Evolutionary conservation across 768 basidiomycete species (phyloP).

Genomic region (Tulasnella sp.): DNA sequence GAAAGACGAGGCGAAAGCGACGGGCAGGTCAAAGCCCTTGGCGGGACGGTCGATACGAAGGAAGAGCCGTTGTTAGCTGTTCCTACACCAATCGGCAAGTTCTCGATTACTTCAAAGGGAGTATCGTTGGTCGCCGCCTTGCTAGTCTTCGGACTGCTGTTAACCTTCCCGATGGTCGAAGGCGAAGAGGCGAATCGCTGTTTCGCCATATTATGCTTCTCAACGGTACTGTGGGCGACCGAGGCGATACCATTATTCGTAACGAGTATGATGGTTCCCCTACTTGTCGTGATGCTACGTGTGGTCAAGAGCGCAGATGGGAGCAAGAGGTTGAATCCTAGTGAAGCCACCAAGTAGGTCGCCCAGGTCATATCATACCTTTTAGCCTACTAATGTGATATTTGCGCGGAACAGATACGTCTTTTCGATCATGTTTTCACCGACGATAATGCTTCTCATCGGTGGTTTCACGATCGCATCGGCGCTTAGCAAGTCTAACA

Average conservation of each 20-base stretch:
- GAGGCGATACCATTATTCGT: conserved; percentile 98
- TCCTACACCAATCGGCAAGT: conserved; percentile 64
- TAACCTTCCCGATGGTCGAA: conserved; percentile 64
- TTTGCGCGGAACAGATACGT: conserved; percentile 61
- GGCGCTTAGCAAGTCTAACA: conserved; percentile 91
- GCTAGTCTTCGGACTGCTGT: conserved; percentile 59
- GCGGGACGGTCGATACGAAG: conserved; percentile 49
- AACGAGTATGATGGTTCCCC: conserved; percentile 88
- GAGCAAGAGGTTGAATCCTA: conserved; percentile 42
- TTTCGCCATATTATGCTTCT: conserved; percentile 85
- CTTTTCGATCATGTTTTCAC: conserved; percentile 95
- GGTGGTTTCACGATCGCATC: conserved; percentile 98
- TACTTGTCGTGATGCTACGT: conserved; percentile 81
- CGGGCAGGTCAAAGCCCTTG: conserved; percentile 42
- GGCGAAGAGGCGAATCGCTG: conserved; percentile 80
- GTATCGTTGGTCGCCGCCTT: conserved; percentile 63
- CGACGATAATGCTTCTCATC: conserved; percentile 97
- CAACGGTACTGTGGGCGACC: conserved; percentile 94
- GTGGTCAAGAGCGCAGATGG: conserved; percentile 53
- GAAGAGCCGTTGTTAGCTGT: conserved; percentile 51
- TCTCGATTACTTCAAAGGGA: conserved; percentile 67
- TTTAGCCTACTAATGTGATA: background rate
- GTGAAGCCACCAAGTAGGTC: conserved; percentile 80
- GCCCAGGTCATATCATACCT: background rate
- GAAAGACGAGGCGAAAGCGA: conserved; percentile 67